Evolutionary conservation across 805 yeast species (phyloP), one percentile per base, ranked within the genome.

Genomic region (Candida loeiensis): DNA sequence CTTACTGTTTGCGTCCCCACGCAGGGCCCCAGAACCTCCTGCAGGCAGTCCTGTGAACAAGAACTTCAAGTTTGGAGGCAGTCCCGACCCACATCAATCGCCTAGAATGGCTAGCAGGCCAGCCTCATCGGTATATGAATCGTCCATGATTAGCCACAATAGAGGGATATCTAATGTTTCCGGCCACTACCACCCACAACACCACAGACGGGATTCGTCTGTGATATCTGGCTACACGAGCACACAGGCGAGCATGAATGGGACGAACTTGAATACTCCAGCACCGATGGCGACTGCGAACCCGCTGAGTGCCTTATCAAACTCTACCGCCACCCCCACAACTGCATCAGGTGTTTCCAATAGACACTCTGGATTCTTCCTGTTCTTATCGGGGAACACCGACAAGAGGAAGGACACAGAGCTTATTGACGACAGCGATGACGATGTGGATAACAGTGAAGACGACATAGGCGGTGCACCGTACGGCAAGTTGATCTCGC

Each of bases 21-120:
- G 88, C 59, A 79, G 69, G 50, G 85, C 88, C 0, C 90, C 90
- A 1, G 73, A 73, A 38, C 88, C 88, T 1, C 89, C 89, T 21
- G 39, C 45, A 9, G 26, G 22, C 9, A 58, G 59, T 30, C 63
- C 67, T 2, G 34, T 58, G 38, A 55, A 55, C 41, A 46, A 51
- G 17, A 36, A 26, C 34, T 73, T 33, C 50, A 63, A 52, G 52
- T 71, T 59, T 47, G 73, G 62, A 4, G 65, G 53, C 28, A 51
- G 47, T 11, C 53, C 49, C 3, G 40, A 44, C 43, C 36, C 50
- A 33, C 30, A 54, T 58, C 4, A 56, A 49, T 4, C 39, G 40
- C 7, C 6, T 6, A 5, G 21, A 18, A 28, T 28, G 42, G 25
- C 45, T 4, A 63, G 57, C 44, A 56, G 78, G 42, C 78, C 78